These are phyloP conservation scores for Trichosporon sp. DNA, from an alignment of 1,284 basidiomycete species.

Conservation along the genomic window DNA sequence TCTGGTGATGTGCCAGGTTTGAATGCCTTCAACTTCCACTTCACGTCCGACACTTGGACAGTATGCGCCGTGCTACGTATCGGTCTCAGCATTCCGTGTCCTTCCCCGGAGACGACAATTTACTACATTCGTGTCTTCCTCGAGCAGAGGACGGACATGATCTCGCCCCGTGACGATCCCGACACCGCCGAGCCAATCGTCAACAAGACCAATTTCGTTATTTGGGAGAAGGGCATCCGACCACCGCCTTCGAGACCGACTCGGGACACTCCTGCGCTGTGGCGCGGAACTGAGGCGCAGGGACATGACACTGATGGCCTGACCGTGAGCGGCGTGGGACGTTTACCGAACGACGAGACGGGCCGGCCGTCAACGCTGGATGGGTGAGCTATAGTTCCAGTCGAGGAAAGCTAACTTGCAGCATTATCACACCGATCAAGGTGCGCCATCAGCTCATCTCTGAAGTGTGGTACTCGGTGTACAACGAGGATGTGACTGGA, in stretches of 20 bases:
- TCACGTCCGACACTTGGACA: slow-evolving; percentile 25
- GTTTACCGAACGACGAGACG: slow-evolving; percentile 34
- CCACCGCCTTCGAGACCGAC: slow-evolving; percentile 14
- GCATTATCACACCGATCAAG: slow-evolving; percentile 35
- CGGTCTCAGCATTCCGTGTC: slow-evolving; percentile 17
- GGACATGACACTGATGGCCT: slow-evolving; percentile 16
- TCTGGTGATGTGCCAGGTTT: slow-evolving; percentile 9
- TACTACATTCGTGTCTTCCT: slow-evolving; percentile 30
- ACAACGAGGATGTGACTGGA: slow-evolving; percentile 27
- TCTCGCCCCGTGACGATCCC: slow-evolving; percentile 30
- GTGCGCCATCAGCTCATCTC: slow-evolving; percentile 32
- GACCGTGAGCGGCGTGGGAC: slow-evolving; percentile 16
- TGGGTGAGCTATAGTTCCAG: slow-evolving; percentile 8
- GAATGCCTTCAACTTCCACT: slow-evolving; percentile 10
- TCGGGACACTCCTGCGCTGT: slow-evolving; percentile 23
- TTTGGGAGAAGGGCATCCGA: slow-evolving; percentile 18
- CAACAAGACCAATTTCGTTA: slow-evolving; percentile 13
- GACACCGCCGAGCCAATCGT: slow-evolving; percentile 10
- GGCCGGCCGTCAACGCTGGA: slow-evolving; percentile 33
- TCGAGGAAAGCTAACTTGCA: slow-evolving; percentile 3
- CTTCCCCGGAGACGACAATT: slow-evolving; percentile 25
- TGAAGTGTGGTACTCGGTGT: slow-evolving; percentile 38
- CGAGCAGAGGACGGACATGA: slow-evolving; percentile 27
- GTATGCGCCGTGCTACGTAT: slow-evolving; percentile 30
- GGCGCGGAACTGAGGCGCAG: slow-evolving; percentile 22